Base-by-base conservation (phyloP, 2,329 filamentous ascomycete genomes). In the Fusarium agapanthi region DNA sequence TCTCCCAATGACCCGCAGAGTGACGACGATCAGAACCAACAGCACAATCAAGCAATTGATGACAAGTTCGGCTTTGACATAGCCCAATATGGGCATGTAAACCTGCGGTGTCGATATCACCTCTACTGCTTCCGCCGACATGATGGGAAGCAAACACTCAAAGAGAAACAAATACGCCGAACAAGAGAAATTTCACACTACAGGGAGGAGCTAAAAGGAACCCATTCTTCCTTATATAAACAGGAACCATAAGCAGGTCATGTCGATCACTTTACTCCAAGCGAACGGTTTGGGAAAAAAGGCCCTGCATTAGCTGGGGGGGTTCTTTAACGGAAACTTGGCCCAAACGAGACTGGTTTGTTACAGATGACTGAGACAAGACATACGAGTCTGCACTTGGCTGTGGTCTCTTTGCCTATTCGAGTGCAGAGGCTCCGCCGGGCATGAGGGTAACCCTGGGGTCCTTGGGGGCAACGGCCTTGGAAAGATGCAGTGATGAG, bases 11-110 rank as follows among this genome's bases (percentile, higher is more conserved):
- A 81, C 71, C 58, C 80, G 68, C 35, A 81, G 56, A 15, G 59
- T 54, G 26, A 81, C 77, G 11, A 79, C 77, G 7, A 64, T 9
- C 7, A 81, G 51, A 30, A 81, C 78, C 18, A 80, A 35, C 26
- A 77, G 65, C 41, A 81, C 79, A n/a, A 81, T 35, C 20, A 81
- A 41, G 38, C 71, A 76, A 64, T 81, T 81, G 62, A 80, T 47
- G 37, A 67, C 70, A 20, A 81, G 72, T 58, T 81, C 77, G 12
- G 75, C 77, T 22, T 41, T 54, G 32, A 81, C 79, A 41, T 70
- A 78, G 24, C 63, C 77, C 58, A 69, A 41, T 11, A 75, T 53
- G 6, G 72, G 75, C 50, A 51, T 47, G 35, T 41, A 67, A 20
- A 76, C 50, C 35, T 63, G 55, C 12, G 68, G 53, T 26, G 69